These are phyloP conservation scores for Fusarium nodosum DNA, from an alignment of 2,329 filamentous ascomycete genomes.

Conservation along the genomic window DNA sequence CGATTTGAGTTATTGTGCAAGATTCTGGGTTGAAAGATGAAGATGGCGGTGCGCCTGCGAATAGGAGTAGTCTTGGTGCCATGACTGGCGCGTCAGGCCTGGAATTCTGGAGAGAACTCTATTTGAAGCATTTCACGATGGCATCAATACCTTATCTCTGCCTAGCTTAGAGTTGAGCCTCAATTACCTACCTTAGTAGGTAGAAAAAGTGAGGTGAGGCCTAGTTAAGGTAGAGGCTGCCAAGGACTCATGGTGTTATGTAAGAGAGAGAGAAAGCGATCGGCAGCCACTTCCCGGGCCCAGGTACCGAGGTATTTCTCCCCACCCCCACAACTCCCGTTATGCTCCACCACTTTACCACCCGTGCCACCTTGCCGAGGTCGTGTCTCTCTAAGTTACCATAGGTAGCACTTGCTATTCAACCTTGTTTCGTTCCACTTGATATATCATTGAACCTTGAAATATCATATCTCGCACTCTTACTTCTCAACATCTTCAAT, in stretches of 20 bases:
- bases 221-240: conserved; percentile 6
- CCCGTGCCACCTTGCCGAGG: conserved; percentile 34
- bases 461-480: not conserved
- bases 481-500: not conserved
- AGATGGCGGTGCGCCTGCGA: conserved; percentile 55
- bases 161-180: not conserved
- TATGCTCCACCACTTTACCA: conserved; percentile 3
- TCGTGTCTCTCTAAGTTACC: conserved; percentile 6
- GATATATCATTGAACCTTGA: conserved; percentile 1
- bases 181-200: not conserved
- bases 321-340: conserved; percentile 38
- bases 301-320: conserved; percentile 43
- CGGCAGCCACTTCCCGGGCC: conserved; percentile 32
- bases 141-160: not conserved
- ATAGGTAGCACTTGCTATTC: not conserved
- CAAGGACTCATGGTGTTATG: conserved; percentile 10
- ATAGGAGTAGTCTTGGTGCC: conserved; percentile 55
- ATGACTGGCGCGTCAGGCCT: conserved; percentile 32
- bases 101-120: not conserved
- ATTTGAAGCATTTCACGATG: conserved; percentile 18
- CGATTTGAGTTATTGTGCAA: conserved; percentile 51
- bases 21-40: conserved; percentile 49
- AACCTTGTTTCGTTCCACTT: conserved; percentile 19
- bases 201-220: not conserved
- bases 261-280: conserved; percentile 17